Percentiles rank a stretch among this genome's conserved stretches.
Conservation (phyloP, 2,329 filamentous ascomycete genomes). For the Aspergillus intermedius region DNA sequence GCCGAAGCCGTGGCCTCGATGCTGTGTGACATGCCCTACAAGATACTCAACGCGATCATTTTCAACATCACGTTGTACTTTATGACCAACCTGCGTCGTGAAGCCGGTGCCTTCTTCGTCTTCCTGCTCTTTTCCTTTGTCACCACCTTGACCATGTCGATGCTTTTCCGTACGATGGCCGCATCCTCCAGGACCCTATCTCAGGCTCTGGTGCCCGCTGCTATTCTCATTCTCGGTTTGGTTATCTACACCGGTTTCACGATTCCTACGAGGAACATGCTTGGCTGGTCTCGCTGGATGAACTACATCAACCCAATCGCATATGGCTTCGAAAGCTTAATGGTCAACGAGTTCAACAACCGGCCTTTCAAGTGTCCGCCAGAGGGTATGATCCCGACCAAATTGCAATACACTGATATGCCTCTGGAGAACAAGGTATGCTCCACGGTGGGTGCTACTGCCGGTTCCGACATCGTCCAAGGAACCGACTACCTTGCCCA, state of each 20-base stretch:
- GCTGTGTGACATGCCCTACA: constrained; percentile 79
- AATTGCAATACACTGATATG: constrained; percentile 21
- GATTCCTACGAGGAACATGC: constrained; percentile 54
- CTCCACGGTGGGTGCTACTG: constrained; percentile 51
- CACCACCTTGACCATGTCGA: constrained; percentile 72
- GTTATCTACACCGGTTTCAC: constrained; percentile 47
- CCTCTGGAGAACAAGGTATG: constrained; percentile 46
- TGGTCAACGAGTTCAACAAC: constrained; percentile 74
- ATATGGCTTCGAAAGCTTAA: constrained; percentile 73
- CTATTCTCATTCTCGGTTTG: constrained; percentile 41
- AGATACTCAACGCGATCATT: constrained; percentile 63
- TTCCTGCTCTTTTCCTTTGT: constrained; percentile 71
- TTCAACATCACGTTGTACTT: constrained; percentile 85
- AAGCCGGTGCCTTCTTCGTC: constrained; percentile 74
- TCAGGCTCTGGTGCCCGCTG: constrained; percentile 52
- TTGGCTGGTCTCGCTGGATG: constrained; percentile 75
- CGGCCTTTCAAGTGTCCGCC: constrained; percentile 50
- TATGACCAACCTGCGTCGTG: constrained; percentile 71
- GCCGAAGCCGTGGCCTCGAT: constrained; percentile 84
- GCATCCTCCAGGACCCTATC: constrained; percentile 62
- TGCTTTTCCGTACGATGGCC: constrained; percentile 79
- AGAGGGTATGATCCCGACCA: constrained; percentile 35
- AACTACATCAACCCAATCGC: constrained; percentile 73
- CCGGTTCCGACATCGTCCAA: constrained; percentile 47
- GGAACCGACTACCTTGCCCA: constrained; percentile 54